phyloP scores from a whole-genome alignment of 164 flowering plant genomes.

The Aristolochia contorta region DNA sequence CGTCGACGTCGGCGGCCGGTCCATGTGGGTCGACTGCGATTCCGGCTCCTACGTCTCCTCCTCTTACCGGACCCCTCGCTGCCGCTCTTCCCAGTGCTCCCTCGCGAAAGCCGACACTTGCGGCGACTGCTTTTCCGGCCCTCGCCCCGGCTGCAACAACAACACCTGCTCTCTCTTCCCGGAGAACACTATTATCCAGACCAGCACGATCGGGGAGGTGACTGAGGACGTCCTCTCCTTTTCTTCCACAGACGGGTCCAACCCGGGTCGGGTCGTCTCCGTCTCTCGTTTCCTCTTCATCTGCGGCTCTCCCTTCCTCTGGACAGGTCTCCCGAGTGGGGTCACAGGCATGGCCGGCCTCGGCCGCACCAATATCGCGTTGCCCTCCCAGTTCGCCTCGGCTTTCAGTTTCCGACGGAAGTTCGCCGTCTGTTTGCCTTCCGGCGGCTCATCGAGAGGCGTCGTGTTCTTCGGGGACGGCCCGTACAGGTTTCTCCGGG shows the following conservation, averaged over 20 bases:
- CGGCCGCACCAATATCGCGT: constrained; percentile 13
- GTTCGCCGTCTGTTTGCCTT: constrained; percentile 26
- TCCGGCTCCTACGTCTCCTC: constrained; percentile 10
- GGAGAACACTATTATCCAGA: constrained; percentile 5
- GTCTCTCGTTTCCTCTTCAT: constrained; percentile 15
- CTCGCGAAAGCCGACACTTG: constrained; percentile 2
- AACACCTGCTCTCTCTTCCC: constrained; percentile 14
- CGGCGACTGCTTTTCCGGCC: not conserved
- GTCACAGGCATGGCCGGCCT: constrained; percentile 24
- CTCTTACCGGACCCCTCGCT: constrained; percentile 4
- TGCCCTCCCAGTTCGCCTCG: constrained; percentile 21
- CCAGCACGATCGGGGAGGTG: constrained; percentile 7
- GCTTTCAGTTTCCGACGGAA: constrained; percentile 18
- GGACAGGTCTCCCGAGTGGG: constrained; percentile 5
- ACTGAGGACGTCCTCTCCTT: constrained; percentile 13
- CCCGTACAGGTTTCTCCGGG: constrained; percentile 24
- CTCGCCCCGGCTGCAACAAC: constrained; percentile 19
- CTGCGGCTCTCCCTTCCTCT: constrained; percentile 12
- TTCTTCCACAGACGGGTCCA: constrained; percentile 18
- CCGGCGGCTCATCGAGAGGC: constrained; percentile 15
- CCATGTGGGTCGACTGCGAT: constrained; percentile 10
- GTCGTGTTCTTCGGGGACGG: constrained; percentile 30
- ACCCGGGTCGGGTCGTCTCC: constrained; percentile 11
- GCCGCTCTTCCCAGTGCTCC: constrained; percentile 7
- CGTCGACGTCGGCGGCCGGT: constrained; percentile 1